Evolutionary conservation across 345 rosid species (phyloP), one percentile per base, ranked within the genome.

Genomic region (Trapa incisa): DNA sequence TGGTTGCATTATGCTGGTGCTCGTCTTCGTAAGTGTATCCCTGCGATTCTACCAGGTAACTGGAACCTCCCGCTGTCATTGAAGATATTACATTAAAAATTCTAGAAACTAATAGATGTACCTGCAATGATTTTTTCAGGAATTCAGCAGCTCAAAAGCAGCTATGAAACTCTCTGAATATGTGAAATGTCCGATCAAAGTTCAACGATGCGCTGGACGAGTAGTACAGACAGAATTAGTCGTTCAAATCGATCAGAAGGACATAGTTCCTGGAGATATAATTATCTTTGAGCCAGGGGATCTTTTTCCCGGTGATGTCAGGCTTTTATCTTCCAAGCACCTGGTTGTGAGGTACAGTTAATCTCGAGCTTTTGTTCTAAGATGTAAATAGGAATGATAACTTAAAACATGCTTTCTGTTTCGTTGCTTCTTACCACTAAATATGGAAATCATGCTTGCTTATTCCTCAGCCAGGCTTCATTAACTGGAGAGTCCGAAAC

Each of bases 191-290:
- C 93, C 93, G 0, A 72, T 87, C 68, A 85, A 87, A 80, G 93
- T 87, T 68, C 93, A 87, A 72, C 77, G 88, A 71, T 87, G 93
- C 72, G 89, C 89, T 14, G 88, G 93, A 66, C 83, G 85, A 73
- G 81, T 83, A 67, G 73, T 83, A 62, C 88, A 87, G 84, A 83
- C 89, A 13, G 93, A 85, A 65, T 69, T 87, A 65, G 54, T 82
- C 41, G 88, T 83, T 69, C 93, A 83, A 70, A 78, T 87, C 64
- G 93, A 87, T 73, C 93, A 85, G 75, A 80, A 84, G 75, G 89
- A 85, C 75, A 64, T 87, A 65, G 89, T 85, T 70, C 93, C 86
- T 2, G 93, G 93, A 16, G 93, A 87, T 71, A 85, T 87, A 53
- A 82, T 87, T 61, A 73, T 83, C 37, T 82, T 87, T 68, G 89